Percentiles rank a stretch among this genome's conserved stretches.
These are phyloP conservation scores for Pyrus betulifolia DNA, from an alignment of 306 rosid species.

Conservation along the genomic window DNA sequence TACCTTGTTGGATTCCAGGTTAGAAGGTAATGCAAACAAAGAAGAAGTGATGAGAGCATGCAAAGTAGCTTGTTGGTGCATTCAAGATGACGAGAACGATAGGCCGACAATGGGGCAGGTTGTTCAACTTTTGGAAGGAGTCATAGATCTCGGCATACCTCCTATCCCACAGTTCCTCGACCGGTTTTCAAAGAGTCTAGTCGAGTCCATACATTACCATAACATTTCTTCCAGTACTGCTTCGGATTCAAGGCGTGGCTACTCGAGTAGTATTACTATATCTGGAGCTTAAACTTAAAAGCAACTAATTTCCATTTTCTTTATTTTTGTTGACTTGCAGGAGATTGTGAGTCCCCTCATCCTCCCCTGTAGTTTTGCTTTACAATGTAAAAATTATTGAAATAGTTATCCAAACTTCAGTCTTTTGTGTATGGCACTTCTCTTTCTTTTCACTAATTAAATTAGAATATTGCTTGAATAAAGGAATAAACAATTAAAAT, in stretches of 20 bases:
- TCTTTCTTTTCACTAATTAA: not conserved
- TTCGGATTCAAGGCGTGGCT: not conserved
- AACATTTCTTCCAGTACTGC: not conserved
- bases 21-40: constrained; percentile 13
- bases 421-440: not conserved
- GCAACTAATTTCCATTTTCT: not conserved
- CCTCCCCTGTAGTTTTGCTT: not conserved
- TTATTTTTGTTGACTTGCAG: not conserved
- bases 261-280: not conserved
- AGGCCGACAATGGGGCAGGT: constrained; percentile 33
- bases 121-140: constrained; percentile 25
- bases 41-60: constrained; percentile 27
- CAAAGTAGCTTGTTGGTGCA: constrained; percentile 33
- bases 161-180: constrained; percentile 17
- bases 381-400: not conserved
- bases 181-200: constrained; percentile 2
- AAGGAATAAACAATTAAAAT: too few relatives aligned
- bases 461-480: not conserved
- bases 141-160: constrained; percentile 16
- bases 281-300: not conserved
- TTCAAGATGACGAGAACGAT: constrained; percentile 24
- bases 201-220: not conserved
- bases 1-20: constrained; percentile 19
- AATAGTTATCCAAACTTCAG: not conserved
- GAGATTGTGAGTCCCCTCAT: not conserved